Evolutionary conservation across 1,284 basidiomycete genomes (phyloP).

Genomic region (Ganoderma lucidum): DNA sequence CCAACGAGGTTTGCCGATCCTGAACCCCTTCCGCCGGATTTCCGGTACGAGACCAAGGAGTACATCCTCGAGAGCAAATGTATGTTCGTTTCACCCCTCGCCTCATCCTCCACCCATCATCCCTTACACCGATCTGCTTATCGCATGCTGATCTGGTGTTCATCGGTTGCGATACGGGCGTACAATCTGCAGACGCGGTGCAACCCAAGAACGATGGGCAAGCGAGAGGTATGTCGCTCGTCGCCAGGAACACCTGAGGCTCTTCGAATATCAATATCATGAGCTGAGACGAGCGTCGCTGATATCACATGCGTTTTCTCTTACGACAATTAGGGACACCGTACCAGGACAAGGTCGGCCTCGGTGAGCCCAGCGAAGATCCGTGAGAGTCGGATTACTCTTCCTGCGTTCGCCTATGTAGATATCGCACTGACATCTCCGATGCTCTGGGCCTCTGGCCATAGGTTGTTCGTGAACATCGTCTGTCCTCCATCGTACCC

Average conservation of each 20-base stretch:
- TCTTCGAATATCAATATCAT: neutral
- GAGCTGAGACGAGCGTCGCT: neutral
- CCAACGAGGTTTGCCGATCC: slow-evolving; percentile 72
- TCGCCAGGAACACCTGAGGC: neutral
- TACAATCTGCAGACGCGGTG: slow-evolving; percentile 53
- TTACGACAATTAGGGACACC: slow-evolving; percentile 45
- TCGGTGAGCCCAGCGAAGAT: slow-evolving; percentile 74
- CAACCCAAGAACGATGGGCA: slow-evolving; percentile 75
- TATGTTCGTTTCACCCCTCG: slow-evolving; percentile 46
- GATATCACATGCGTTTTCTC: neutral
- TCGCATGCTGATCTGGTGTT: neutral
- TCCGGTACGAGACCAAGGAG: slow-evolving; percentile 64
- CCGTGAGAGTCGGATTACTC: slow-evolving; percentile 50
- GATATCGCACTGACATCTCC: neutral
- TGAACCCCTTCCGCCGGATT: slow-evolving; percentile 57
- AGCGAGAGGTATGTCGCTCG: slow-evolving; percentile 48
- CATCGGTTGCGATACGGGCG: neutral
- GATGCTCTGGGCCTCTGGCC: slow-evolving; percentile 6
- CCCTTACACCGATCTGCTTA: neutral
- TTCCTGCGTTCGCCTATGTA: neutral
- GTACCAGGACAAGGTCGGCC: slow-evolving; percentile 65
- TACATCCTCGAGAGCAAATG: slow-evolving; percentile 69
- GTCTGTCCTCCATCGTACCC: slow-evolving; percentile 67
- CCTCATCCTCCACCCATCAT: neutral
- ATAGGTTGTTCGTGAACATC: slow-evolving; percentile 75